These are phyloP conservation scores for Hypoxylon subgilvum DNA, from an alignment of 495 filamentous ascomycete genomes.

Conservation along the genomic window DNA sequence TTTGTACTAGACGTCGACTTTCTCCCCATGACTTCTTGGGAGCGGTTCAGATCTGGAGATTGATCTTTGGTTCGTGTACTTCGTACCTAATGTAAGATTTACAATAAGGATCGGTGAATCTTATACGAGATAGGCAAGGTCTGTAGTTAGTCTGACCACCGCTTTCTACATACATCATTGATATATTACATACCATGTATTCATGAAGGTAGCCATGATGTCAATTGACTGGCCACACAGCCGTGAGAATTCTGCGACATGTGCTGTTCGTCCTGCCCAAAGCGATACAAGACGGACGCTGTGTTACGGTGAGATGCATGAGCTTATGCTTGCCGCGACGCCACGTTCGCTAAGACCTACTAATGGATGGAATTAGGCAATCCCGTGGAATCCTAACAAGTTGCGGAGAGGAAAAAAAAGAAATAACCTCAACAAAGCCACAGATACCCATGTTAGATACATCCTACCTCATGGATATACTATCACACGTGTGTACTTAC, in stretches of 20 bases:
- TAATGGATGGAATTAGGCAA: slow-evolving; percentile 9
- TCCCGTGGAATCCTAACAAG: slow-evolving; percentile 8
- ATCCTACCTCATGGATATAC: too few species aligned
- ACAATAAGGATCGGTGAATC: slow-evolving; percentile 10
- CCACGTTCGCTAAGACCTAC: slow-evolving; percentile 15
- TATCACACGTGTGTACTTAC: too few species aligned
- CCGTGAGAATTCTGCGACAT: slow-evolving; percentile 2
- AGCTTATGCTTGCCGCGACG: slow-evolving; percentile 10
- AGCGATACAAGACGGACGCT: not conserved
- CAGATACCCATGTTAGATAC: not conserved
- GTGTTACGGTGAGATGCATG: not conserved
- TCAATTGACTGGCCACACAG: not conserved
- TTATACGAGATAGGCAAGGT: slow-evolving; percentile 18
- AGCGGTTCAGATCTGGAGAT: too few species aligned
- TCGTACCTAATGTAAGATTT: too few species aligned
- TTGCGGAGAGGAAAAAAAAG: slow-evolving; percentile 2
- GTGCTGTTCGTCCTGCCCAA: slow-evolving; percentile 8
- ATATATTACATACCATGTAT: too few species aligned
- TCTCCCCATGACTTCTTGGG: too few species aligned
- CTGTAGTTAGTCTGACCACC: slow-evolving; percentile 13
- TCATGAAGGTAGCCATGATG: not conserved
- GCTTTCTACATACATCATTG: too few species aligned
- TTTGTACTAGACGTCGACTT: not conserved
- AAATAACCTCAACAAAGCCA: too few species aligned
- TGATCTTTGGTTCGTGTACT: too few species aligned